Evolutionary conservation across 768 basidiomycete species (phyloP).

Genomic region (Hirschioporus abietinus): DNA sequence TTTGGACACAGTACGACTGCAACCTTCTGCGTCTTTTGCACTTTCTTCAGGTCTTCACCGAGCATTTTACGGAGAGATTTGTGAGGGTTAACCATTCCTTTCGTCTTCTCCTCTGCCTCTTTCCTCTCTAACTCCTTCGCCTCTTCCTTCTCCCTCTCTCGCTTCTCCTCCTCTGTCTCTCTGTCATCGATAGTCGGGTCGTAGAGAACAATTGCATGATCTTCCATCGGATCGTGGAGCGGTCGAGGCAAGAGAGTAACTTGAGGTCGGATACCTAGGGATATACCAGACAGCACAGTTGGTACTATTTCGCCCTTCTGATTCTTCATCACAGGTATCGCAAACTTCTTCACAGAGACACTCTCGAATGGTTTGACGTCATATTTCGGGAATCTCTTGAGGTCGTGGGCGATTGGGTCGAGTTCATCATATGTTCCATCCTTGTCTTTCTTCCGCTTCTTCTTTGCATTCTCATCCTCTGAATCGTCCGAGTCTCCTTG

Average conservation of each 20-base stretch:
- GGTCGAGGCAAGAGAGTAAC: conserved; percentile 82
- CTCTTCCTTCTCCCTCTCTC: conserved; percentile 69
- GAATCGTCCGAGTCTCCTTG: conserved; percentile 49
- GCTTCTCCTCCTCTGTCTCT: conserved; percentile 84
- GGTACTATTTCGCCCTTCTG: conserved; percentile 61
- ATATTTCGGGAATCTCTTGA: conserved; percentile 73
- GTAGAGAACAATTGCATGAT: conserved; percentile 95
- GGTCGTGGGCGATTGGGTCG: conserved; percentile 43
- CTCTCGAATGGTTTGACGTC: conserved; percentile 73
- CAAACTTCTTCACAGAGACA: conserved; percentile 55
- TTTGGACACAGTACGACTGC: conserved; percentile 95
- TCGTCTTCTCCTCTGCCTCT: conserved; percentile 65
- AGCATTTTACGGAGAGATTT: conserved; percentile 80
- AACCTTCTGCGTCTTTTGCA: conserved; percentile 67
- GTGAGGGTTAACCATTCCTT: conserved; percentile 81
- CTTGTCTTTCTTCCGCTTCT: conserved; percentile 64
- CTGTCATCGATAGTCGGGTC: conserved; percentile 94
- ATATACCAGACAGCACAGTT: conserved; percentile 55
- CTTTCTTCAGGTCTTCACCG: conserved; percentile 66
- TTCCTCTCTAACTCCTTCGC: conserved; percentile 55
- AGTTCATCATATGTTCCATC: conserved; percentile 60
- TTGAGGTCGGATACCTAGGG: conserved; percentile 82
- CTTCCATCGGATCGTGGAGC: conserved; percentile 95
- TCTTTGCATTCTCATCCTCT: conserved; percentile 47
- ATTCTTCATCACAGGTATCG: conserved; percentile 75